Base-by-base conservation (phyloP, 2,329 filamentous ascomycete genomes). In the Fusarium tuaranense region DNA sequence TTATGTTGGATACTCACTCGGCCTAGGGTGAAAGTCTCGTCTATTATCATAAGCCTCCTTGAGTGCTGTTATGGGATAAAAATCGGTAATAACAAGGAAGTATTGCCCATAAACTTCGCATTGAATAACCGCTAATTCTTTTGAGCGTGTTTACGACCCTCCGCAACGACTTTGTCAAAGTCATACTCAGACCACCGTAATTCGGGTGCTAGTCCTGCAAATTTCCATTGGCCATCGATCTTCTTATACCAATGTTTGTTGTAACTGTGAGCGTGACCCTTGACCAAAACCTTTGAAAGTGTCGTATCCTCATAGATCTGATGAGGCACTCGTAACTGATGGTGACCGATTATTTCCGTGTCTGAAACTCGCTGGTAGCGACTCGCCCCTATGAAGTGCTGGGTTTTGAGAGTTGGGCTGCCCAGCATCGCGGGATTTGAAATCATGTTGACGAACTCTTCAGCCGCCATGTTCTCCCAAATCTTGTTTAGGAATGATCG, bases 201-300 rank as follows among this genome's bases (percentile, higher is more conserved):
- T 22, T 57, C 30, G 18, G 51, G 30, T 2, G 51, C 51, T 3
- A 57, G 51, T 6, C 51, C 51, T 20, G 51, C 51, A 5, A 34
- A 34, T 41, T 62, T 62, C 59, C 39, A 48, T 14, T 32, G 18
- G 9, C 39, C 39, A 22, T 34, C 39, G 2, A 62, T 10, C 39
- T 48, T 62, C 27, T 48, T 62, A 5, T 62, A 62, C 59, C 39
- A 62, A 22, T 62, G 59, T 38, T 62, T 46, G 27, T 62, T 62
- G 16, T 62, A 36, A 9, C 59, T 34, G n/a, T 62, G 59, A 13
- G 59, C 59, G 16, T 62, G 59, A 12, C 59, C 59, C 39, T 62
- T 62, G 18, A 30, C 59, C 13, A 32, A 16, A 12, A 48, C 39
- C 14, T 48, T 41, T 27, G 39, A 34, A 20, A 34, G 39, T 14